phyloP scores from a whole-genome alignment of 139 green algal genomes.

The Chlamydomonas incerta region DNA sequence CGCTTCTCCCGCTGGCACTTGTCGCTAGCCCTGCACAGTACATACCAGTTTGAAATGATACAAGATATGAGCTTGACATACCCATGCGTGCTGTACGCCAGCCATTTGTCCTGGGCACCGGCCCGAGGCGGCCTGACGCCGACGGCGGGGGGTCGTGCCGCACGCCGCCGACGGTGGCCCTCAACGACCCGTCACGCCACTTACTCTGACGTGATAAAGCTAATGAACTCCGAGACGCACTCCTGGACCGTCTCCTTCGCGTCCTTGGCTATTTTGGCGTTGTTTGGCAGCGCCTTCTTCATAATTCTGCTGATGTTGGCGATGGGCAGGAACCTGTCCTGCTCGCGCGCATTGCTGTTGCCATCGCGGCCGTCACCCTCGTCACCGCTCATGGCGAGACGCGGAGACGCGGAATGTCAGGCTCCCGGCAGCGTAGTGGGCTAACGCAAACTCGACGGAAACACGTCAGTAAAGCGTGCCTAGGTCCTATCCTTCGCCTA shows the following conservation, averaged over 20 bases:
- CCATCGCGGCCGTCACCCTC: conserved; percentile 41
- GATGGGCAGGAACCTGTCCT: conserved; percentile 97
- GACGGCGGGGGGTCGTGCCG: too few species aligned
- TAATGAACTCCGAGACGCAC: conserved; percentile 99
- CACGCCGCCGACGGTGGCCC: neutral
- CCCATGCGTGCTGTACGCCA: too few species aligned
- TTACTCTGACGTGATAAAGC: conserved; percentile 99
- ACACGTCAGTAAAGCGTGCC: too few species aligned
- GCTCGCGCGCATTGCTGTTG: conserved; percentile 71
- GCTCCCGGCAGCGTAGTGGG: neutral
- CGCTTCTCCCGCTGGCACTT: conserved; percentile 98
- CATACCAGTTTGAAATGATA: too few species aligned
- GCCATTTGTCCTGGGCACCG: too few species aligned
- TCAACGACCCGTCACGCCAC: conserved; percentile 14
- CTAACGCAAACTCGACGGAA: too few species aligned
- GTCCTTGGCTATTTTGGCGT: conserved; percentile 99
- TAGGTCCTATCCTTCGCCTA: neutral
- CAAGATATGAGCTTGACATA: too few species aligned
- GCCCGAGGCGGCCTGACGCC: too few species aligned
- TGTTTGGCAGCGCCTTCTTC: conserved; percentile 93
- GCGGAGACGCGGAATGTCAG: neutral
- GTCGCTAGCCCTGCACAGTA: conserved; percentile 91
- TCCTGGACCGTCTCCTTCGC: conserved; percentile 99
- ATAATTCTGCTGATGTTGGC: conserved; percentile 99
- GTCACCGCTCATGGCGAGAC: conserved; percentile 42